A percentile compares a stretch with the other conserved stretches of the same genome.
These are phyloP conservation scores for Beta vulgaris DNA, from an alignment of 148 eudicot genomes.

Conservation along the genomic window DNA sequence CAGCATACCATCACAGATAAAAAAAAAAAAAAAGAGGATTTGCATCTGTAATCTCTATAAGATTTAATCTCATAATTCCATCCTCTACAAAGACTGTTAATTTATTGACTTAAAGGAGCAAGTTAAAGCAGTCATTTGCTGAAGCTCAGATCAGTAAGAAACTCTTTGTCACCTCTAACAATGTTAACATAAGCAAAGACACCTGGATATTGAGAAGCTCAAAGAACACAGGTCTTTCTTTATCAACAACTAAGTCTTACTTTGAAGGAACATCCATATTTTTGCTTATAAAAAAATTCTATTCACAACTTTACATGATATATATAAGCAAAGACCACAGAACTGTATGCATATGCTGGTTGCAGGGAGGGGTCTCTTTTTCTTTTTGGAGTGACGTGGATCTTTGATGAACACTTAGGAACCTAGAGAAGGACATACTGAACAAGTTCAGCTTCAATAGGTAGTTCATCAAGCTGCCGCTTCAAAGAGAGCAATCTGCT, in stretches of 20 bases:
- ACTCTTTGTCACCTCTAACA: background rate
- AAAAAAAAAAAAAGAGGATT: background rate
- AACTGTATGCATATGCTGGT: background rate
- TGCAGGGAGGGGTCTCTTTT: background rate
- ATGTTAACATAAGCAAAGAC: background rate
- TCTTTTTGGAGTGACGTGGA: background rate
- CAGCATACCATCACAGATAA: conserved; percentile 1
- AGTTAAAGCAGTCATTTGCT: background rate
- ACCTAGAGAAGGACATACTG: conserved; percentile 40
- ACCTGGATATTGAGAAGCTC: background rate
- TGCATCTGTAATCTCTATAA: conserved; percentile 8
- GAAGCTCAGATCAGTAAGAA: background rate
- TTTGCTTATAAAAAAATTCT: background rate
- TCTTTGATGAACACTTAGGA: conserved; percentile 11
- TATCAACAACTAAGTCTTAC: background rate
- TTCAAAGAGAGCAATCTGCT: conserved; percentile 47
- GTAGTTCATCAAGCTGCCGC: conserved; percentile 58
- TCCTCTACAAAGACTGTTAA: background rate
- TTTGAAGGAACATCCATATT: background rate
- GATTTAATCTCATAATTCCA: background rate
- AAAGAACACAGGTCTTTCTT: background rate
- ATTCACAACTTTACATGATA: background rate
- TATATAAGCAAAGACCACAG: background rate
- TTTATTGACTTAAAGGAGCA: background rate
- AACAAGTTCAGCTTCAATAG: conserved; percentile 56